Percentiles rank a stretch among this genome's conserved stretches.
These are phyloP conservation scores for Clarkia xantiana DNA, from an alignment of 345 rosid genomes.

Conservation along the genomic window DNA sequence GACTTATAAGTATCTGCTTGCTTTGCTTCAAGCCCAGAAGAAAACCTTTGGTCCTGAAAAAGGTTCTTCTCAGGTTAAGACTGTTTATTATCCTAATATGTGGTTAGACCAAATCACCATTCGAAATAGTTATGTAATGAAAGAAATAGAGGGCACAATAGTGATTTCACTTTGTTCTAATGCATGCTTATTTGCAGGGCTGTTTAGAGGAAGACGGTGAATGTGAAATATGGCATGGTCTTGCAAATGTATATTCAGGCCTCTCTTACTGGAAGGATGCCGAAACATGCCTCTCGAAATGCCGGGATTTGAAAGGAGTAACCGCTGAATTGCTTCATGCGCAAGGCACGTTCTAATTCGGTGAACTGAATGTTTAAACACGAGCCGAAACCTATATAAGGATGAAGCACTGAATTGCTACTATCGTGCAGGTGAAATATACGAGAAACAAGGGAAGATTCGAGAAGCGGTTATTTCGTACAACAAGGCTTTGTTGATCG, in stretches of 20 bases:
- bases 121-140: not conserved
- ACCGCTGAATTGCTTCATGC: constrained; percentile 55
- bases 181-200: constrained; percentile 18
- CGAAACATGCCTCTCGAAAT: constrained; percentile 65
- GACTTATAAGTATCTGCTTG: constrained; percentile 75
- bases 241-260: constrained; percentile 64
- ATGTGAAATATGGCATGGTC: constrained; percentile 90
- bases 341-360: constrained; percentile 52
- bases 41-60: constrained; percentile 58
- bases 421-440: constrained; percentile 38
- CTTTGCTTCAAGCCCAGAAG: constrained; percentile 81
- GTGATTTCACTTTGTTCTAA: not conserved
- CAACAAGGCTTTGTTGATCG: constrained; percentile 42
- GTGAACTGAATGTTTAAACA: too few relatives aligned
- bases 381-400: too few relatives aligned
- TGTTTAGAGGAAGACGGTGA: constrained; percentile 54
- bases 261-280: constrained; percentile 87
- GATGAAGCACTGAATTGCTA: constrained; percentile 2
- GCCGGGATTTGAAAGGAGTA: constrained; percentile 54
- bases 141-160: too few relatives aligned
- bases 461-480: constrained; percentile 38
- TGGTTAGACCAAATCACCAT: not conserved
- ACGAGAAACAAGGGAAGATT: constrained; percentile 45
- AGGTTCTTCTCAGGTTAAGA: constrained; percentile 45
- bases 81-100: not conserved